These are phyloP conservation scores for Phytophthora sansomeana DNA, from an alignment of 352 stramenopile species.

Conservation along the genomic window DNA sequence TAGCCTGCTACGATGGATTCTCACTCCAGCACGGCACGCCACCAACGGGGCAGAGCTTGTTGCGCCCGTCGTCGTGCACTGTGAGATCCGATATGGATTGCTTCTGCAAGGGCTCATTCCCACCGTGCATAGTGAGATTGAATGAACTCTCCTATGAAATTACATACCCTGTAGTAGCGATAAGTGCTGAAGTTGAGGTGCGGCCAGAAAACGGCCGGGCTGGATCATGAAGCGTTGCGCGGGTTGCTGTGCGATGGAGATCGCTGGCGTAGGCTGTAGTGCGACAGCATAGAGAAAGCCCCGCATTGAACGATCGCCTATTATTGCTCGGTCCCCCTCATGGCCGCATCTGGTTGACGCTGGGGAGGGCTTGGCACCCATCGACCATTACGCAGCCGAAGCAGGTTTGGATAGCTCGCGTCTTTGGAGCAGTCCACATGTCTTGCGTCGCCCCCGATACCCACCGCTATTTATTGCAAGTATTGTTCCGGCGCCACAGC, in stretches of 20 bases:
- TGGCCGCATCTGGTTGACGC: no score
- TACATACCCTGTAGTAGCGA: constrained; percentile 3
- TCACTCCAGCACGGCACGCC: no score
- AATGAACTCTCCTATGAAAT: neutral
- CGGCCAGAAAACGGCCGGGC: constrained; percentile 18
- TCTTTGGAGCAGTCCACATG: neutral
- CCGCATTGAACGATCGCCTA: no score
- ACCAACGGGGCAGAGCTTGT: neutral
- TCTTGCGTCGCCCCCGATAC: neutral
- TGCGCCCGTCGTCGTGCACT: constrained; percentile 3
- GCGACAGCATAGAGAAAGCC: neutral
- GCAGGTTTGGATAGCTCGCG: neutral
- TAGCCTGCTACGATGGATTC: no score
- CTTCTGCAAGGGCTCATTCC: neutral
- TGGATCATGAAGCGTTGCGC: constrained; percentile 24
- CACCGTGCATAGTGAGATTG: neutral
- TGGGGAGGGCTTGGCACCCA: no score
- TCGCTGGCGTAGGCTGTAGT: no score
- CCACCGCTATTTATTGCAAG: no score
- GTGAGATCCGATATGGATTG: neutral
- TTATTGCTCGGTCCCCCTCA: no score
- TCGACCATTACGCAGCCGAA: no score
- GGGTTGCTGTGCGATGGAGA: neutral
- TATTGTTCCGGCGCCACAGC: neutral
- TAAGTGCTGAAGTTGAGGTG: constrained; percentile 5